These are phyloP conservation scores for Fistulifera solaris DNA, from an alignment of 108 stramenopile species.

Conservation along the genomic window DNA sequence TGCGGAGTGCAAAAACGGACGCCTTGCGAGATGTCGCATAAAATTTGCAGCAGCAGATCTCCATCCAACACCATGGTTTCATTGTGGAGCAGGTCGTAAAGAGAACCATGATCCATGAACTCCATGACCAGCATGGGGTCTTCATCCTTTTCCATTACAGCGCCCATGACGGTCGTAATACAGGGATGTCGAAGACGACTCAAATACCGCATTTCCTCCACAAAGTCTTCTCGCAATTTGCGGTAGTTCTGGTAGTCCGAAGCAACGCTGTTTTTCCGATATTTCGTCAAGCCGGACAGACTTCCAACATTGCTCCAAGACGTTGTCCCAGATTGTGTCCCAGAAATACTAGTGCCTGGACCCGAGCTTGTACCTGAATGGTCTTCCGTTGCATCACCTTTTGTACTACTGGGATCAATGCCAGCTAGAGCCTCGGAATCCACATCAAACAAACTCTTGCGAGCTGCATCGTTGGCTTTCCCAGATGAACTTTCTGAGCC, in stretches of 20 bases:
- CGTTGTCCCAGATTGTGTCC: neutral
- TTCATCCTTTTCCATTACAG: slow-evolving; percentile 16
- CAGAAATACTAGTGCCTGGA: neutral
- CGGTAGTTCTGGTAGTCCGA: slow-evolving; percentile 9
- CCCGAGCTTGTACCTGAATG: neutral
- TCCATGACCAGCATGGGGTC: slow-evolving; percentile 63
- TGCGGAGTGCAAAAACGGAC: slow-evolving; percentile 44
- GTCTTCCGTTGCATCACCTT: neutral
- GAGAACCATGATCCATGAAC: slow-evolving; percentile 61
- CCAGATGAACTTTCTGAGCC: neutral
- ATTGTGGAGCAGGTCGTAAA: slow-evolving; percentile 55
- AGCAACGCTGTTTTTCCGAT: neutral
- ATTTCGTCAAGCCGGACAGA: neutral
- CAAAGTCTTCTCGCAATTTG: slow-evolving; percentile 32
- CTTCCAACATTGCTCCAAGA: neutral
- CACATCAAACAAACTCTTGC: neutral
- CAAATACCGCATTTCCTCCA: slow-evolving; percentile 52
- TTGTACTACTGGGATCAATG: neutral
- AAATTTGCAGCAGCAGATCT: slow-evolving; percentile 32
- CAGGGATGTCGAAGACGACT: slow-evolving; percentile 54
- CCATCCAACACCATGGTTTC: slow-evolving; percentile 36
- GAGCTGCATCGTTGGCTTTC: neutral
- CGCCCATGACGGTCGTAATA: slow-evolving; percentile 54
- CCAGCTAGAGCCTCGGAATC: too few species aligned
- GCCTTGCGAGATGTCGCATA: slow-evolving; percentile 42